Evolutionary conservation across 352 stramenopile species (phyloP), one percentile per base, ranked within the genome.

Genomic region (Phytophthora pistaciae): DNA sequence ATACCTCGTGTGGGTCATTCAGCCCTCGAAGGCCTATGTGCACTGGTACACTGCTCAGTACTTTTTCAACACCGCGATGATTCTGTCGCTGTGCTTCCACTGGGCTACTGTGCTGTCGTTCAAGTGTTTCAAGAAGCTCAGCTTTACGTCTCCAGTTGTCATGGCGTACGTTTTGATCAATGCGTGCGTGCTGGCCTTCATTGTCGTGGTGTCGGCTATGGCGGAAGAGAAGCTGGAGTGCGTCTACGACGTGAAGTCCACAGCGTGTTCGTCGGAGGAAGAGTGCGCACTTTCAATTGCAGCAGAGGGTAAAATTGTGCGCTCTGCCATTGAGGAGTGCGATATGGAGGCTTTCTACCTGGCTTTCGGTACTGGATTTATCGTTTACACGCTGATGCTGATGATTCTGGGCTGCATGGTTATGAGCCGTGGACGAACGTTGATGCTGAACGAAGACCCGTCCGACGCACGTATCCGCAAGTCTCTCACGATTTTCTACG

Each of bases 101-200:
- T 96, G 84, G 87, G 84, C 87, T 5, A 91, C 85, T 38, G 90
- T 96, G 11, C 70, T 96, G 14, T 90, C 88, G 13, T 93, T 95
- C 72, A 92, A 94, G 73, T 88, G 83, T 42, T 96, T 96, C 64
- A 95, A 95, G 68, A 96, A 96, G 70, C 72, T 96, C 44, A 93
- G 75, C 7, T 82, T 88, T 49, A 96, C 84, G 57, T 95, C 88
- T 3, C 88, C 90, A 1, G 88, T 90, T 2, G 83, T 95, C n/a
- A 56, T 95, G 56, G 74, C 76, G 5, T 96, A 93, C 70, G 56
- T 93, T 3, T 64, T 87, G 40, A 81, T 90, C 50, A 93, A 93
- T 64, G 64, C 64, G 16, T 81, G 83, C 18, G 83, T 96, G 16
- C 40, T 94, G 9, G 80, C 76, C 3, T 89, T 92, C 40, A 91